phyloP scores from a whole-genome alignment of 768 basidiomycete species.

The Agaricus sinodeliciosus region DNA sequence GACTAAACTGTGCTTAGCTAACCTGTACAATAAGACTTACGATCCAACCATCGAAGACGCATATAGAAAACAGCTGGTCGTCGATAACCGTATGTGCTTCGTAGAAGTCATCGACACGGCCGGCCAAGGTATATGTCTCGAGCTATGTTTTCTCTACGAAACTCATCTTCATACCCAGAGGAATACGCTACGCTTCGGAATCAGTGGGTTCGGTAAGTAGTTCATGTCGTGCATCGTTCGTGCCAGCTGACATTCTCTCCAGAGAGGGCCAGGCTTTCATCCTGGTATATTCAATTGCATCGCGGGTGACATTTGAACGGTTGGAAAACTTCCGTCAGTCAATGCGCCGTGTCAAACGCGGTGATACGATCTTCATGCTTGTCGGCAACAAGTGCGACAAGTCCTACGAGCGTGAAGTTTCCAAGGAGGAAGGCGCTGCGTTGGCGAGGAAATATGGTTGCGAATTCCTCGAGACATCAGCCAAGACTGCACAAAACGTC shows the following conservation, averaged over 20 bases:
- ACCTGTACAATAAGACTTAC: conserved; percentile 58
- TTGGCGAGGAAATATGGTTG: conserved; percentile 83
- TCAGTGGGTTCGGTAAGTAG: conserved; percentile 92
- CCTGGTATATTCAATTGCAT: conserved; percentile 93
- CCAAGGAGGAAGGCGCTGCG: conserved; percentile 79
- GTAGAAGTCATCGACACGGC: conserved; percentile 97
- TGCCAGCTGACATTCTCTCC: conserved; percentile 10
- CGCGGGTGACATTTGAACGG: conserved; percentile 86
- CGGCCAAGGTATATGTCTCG: conserved; percentile 72
- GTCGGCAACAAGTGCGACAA: conserved; percentile 97
- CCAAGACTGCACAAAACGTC: conserved; percentile 90
- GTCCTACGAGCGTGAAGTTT: conserved; percentile 85
- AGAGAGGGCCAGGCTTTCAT: conserved; percentile 99
- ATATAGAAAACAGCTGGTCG: conserved; percentile 90
- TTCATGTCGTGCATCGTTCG: conserved; percentile 7
- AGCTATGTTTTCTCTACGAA: conserved; percentile 14
- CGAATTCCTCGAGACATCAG: conserved; percentile 95
- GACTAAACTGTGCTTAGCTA: conserved; percentile 10
- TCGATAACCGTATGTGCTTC: conserved; percentile 93
- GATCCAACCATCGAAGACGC: conserved; percentile 99
- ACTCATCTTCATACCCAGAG: conserved; percentile 44
- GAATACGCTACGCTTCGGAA: conserved; percentile 95
- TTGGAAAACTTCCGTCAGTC: conserved; percentile 87
- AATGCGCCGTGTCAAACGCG: conserved; percentile 83
- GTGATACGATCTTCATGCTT: conserved; percentile 84